Evolutionary conservation across 208 protist genomes (phyloP), one percentile per base, ranked within the genome.

Genomic region (Leishmania lainsoni): DNA sequence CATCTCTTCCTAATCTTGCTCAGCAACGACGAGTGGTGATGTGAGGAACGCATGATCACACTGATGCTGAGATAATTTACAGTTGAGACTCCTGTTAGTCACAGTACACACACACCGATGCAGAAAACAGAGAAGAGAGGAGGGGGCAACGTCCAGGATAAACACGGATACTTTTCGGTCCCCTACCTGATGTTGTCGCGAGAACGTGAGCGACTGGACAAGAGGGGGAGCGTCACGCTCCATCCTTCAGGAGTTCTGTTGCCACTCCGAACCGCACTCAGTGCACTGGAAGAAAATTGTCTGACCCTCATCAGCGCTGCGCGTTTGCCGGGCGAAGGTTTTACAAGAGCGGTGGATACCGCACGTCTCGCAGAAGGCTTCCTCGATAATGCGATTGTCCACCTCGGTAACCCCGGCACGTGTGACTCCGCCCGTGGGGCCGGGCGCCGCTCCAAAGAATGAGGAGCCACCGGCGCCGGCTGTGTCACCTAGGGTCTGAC

Each of bases 271-370:
- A 29, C 69, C n/a, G 80, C 96, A 98, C 71, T 89, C 90, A 32
- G 93, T 97, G 81, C 96, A 98, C 86, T 95, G 90, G 73, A 92
- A 98, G 76, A 98, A 98, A 76, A 97, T 95, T 2, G 96, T 98
- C 84, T 98, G 96, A 10, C 96, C 96, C 81, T 98, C 96, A 88
- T 98, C 96, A 2, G 96, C 96, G 79, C 94, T 93, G 45, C 96
- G 91, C 32, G 93, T 98, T 79, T 98, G 96, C 51, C 93, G 89
- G 45, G 93, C 90, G 65, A 95, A 97, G 42, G 92, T 92, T 59
- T 90, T 90, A 83, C 96, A 98, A 42, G 87, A 87, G 16, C 89
- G 86, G 63, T 94, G 90, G 45, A 74, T 81, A 9, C 83, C 87
- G 86, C 96, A 98, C 26, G 83, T 86, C 76, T 94, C 93, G 80